Conservation (phyloP, 306 rosid genomes). For the Dalbergia cochinchinensis region DNA sequence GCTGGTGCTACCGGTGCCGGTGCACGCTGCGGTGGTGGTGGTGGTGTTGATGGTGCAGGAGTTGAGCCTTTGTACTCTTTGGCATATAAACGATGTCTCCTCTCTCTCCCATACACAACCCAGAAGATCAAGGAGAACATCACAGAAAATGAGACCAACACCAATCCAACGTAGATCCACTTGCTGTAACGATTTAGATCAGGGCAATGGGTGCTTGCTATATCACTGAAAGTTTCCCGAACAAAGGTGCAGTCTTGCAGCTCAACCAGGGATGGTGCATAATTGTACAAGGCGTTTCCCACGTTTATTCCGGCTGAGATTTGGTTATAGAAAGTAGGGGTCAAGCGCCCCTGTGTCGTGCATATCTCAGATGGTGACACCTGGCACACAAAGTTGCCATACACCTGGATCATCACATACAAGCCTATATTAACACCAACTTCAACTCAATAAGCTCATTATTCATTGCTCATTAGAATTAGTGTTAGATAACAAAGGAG, state of each 20-base stretch:
- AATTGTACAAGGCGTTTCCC: slow-evolving; percentile 64
- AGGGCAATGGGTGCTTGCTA: slow-evolving; percentile 71
- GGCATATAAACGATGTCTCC: slow-evolving; percentile 68
- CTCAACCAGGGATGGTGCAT: slow-evolving; percentile 70
- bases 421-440: slow-evolving; percentile 12
- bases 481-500: slow-evolving; percentile 1
- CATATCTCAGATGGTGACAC: slow-evolving; percentile 65
- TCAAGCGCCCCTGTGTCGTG: slow-evolving; percentile 74
- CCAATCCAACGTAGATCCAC: slow-evolving; percentile 79
- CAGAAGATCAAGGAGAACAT: slow-evolving; percentile 87
- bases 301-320: slow-evolving; percentile 61
- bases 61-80: slow-evolving; percentile 54
- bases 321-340: slow-evolving; percentile 73
- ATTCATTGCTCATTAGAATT: background rate
- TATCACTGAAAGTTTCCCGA: slow-evolving; percentile 63
- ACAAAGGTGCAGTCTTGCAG: slow-evolving; percentile 83
- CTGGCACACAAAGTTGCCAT: slow-evolving; percentile 64
- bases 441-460: background rate
- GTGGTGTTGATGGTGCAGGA: slow-evolving; percentile 1
- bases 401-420: slow-evolving; percentile 63
- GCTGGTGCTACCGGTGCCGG: background rate
- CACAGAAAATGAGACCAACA: slow-evolving; percentile 73
- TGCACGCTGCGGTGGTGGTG: background rate
- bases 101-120: slow-evolving; percentile 86
- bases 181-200: slow-evolving; percentile 56